These are phyloP conservation scores for Pseudodiploospora longispora DNA, from an alignment of 2,329 filamentous ascomycete genomes.

Conservation along the genomic window DNA sequence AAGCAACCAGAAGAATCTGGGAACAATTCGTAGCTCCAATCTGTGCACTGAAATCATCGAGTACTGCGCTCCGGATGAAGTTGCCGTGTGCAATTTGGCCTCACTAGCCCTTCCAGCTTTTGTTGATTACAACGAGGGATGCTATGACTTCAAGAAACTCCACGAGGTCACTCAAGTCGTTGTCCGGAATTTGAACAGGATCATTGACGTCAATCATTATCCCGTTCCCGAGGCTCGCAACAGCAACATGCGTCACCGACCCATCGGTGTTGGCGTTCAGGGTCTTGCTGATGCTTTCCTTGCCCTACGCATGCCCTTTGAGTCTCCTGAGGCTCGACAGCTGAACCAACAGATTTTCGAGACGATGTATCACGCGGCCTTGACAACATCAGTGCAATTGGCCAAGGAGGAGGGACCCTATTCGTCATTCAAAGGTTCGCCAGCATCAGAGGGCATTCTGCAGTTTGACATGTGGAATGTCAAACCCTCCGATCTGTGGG, in stretches of 20 bases:
- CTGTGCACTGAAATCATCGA: slow-evolving; percentile 98
- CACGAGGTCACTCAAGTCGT: slow-evolving; percentile 92
- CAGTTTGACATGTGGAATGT: slow-evolving; percentile 99
- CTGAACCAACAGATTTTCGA: slow-evolving; percentile 99
- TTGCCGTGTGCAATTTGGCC: slow-evolving; percentile 95
- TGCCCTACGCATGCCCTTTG: slow-evolving; percentile 91
- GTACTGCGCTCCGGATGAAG: slow-evolving; percentile 95
- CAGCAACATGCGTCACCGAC: slow-evolving; percentile 95
- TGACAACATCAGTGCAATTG: slow-evolving; percentile 82
- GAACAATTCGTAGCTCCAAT: slow-evolving; percentile 97
- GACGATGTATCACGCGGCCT: slow-evolving; percentile 94
- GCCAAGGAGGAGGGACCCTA: slow-evolving; percentile 80
- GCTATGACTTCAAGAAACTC: slow-evolving; percentile 93
- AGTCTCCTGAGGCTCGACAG: slow-evolving; percentile 86
- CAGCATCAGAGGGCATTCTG: slow-evolving; percentile 88
- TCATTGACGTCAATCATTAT: slow-evolving; percentile 98
- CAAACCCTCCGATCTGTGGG: slow-evolving; percentile 89
- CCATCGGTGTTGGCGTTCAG: slow-evolving; percentile 93
- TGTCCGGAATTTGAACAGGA: slow-evolving; percentile 92
- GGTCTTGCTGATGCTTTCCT: slow-evolving; percentile 98
- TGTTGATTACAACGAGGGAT: slow-evolving; percentile 75
- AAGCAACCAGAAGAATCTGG: slow-evolving; percentile 99
- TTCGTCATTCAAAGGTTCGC: slow-evolving; percentile 84
- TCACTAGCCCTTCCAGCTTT: slow-evolving; percentile 87
- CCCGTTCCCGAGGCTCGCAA: slow-evolving; percentile 89